phyloP scores from a whole-genome alignment of 2,329 filamentous ascomycete species.

The Pseudogymnoascus sp. region DNA sequence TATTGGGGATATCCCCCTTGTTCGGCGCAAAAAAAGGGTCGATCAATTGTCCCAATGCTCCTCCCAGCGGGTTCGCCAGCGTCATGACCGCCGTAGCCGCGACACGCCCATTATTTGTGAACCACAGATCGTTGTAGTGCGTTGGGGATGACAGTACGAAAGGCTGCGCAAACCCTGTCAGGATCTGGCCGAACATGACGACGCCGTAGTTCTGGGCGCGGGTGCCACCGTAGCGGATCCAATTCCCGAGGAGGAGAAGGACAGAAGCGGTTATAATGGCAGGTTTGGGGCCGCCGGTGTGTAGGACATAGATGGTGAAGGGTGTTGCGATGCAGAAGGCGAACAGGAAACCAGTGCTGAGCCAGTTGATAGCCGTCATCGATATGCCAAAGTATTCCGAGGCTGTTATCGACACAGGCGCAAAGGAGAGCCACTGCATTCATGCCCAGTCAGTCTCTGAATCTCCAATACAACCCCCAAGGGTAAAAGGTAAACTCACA shows the following conservation, averaged over 20 bases:
- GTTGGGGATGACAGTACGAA: conserved; percentile 87
- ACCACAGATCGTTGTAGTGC: conserved; percentile 90
- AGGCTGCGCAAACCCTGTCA: conserved; percentile 82
- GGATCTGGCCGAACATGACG: conserved; percentile 83
- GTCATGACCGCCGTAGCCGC: conserved; percentile 78
- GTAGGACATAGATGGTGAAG: conserved; percentile 65
- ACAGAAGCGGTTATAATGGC: conserved; percentile 66
- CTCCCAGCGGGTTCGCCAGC: conserved; percentile 83
- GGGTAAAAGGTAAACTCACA: conserved; percentile 47
- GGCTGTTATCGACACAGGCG: conserved; percentile 67
- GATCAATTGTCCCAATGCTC: conserved; percentile 78
- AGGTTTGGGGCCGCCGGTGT: conserved; percentile 64
- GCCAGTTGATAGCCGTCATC: conserved; percentile 80
- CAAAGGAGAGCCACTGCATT: conserved; percentile 79
- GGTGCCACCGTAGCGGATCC: conserved; percentile 76
- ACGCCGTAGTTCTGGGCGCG: conserved; percentile 53
- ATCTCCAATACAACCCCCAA: neutral
- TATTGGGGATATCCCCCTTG: conserved; percentile 59
- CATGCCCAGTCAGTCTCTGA: neutral
- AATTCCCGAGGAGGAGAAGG: conserved; percentile 75
- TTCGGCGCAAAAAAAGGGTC: conserved; percentile 63
- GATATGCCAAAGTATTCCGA: conserved; percentile 67
- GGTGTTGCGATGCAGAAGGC: conserved; percentile 69
- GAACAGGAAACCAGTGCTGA: conserved; percentile 80
- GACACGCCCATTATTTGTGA: conserved; percentile 73